These are phyloP conservation scores for Paracorniculantispora psalliotae DNA, from an alignment of 2,329 filamentous ascomycete species.

Conservation along the genomic window DNA sequence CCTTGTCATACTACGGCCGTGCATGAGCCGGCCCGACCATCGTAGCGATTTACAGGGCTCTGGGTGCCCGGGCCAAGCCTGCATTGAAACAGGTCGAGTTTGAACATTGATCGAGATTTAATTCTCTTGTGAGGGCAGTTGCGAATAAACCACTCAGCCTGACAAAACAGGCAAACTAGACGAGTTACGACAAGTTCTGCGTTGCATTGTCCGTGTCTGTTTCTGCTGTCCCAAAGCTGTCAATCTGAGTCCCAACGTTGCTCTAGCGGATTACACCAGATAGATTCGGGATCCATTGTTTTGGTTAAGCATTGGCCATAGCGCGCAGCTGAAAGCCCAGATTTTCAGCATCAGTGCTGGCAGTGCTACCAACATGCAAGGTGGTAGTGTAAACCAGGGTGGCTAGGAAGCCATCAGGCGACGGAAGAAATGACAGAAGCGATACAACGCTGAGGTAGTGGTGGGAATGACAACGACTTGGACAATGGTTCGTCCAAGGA, in stretches of 20 bases:
- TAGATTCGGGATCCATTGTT: slow-evolving; percentile 2
- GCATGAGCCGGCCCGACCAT: background rate
- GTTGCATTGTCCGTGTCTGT: background rate
- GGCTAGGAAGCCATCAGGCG: background rate
- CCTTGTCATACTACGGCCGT: background rate
- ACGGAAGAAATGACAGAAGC: background rate
- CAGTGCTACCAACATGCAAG: background rate
- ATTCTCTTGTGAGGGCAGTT: background rate
- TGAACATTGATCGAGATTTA: background rate
- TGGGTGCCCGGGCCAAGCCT: background rate
- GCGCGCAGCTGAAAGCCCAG: background rate
- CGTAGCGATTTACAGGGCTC: background rate
- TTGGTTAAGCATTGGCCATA: background rate
- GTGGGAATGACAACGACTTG: background rate
- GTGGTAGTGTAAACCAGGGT: background rate
- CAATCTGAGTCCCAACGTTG: background rate
- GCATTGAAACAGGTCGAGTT: background rate
- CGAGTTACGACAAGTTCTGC: background rate
- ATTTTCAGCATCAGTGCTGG: background rate
- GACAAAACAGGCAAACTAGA: background rate
- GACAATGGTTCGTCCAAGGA: slow-evolving; percentile 2
- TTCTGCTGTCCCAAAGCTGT: background rate
- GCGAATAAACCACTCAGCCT: background rate
- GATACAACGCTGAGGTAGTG: background rate
- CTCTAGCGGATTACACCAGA: background rate